Percentiles rank a stretch among this genome's conserved stretches.
These are phyloP conservation scores for Phytopythium aichiense DNA, from an alignment of 352 stramenopile genomes.

Conservation along the genomic window DNA sequence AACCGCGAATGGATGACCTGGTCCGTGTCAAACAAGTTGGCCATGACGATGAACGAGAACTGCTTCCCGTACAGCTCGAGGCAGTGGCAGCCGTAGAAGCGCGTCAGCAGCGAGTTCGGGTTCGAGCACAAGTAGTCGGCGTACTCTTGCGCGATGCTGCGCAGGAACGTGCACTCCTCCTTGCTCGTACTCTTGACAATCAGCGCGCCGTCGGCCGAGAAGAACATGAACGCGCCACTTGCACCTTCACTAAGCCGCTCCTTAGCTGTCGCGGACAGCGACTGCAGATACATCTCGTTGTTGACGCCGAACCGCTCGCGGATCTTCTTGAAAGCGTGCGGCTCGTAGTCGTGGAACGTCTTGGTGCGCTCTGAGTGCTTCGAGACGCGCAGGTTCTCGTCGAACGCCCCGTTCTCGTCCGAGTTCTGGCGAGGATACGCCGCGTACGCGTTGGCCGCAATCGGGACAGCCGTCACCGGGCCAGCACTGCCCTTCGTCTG, in stretches of 20 bases:
- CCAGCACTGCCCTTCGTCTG: constrained; percentile 45
- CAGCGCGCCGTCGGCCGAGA: constrained; percentile 79
- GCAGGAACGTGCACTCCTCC: constrained; percentile 84
- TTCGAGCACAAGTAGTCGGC: constrained; percentile 83
- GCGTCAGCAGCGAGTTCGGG: constrained; percentile 81
- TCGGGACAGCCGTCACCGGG: constrained; percentile 26
- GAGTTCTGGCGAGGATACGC: constrained; percentile 54
- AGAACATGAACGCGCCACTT: constrained; percentile 91
- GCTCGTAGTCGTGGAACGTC: constrained; percentile 88
- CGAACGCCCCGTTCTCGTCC: constrained; percentile 50
- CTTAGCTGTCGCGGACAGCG: constrained; percentile 81
- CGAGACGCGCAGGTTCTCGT: constrained; percentile 65
- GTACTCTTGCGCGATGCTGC: constrained; percentile 85
- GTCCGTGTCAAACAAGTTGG: constrained; percentile 89
- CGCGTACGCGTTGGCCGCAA: constrained; percentile 31
- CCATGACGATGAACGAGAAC: constrained; percentile 92
- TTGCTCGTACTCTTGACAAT: constrained; percentile 91
- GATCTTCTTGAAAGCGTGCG: constrained; percentile 87
- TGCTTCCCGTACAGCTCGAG: constrained; percentile 89
- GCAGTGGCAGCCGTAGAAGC: constrained; percentile 90
- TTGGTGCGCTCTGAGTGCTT: constrained; percentile 78
- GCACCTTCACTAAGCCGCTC: constrained; percentile 87
- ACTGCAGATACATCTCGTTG: constrained; percentile 80
- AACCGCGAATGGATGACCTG: constrained; percentile 86
- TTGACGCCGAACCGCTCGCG: constrained; percentile 82